Conservation (phyloP, 148 eudicot genomes). For the Chenopodium berlandieri region DNA sequence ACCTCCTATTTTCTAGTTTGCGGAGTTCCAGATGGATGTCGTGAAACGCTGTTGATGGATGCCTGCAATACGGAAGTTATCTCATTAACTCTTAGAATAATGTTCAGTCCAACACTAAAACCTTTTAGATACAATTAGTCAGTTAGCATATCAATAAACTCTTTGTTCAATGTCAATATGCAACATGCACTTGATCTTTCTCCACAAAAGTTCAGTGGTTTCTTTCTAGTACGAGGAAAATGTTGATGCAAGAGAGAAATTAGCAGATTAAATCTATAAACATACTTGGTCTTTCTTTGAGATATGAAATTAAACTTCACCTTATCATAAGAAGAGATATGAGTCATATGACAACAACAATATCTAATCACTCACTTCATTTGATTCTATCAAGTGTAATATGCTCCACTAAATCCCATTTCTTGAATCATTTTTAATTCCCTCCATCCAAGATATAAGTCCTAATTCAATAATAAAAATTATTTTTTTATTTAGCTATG, state of each 20-base stretch:
- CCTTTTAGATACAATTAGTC: background rate
- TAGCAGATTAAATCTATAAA: background rate
- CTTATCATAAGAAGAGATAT: background rate
- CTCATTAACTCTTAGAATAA: background rate
- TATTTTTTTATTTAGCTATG: background rate
- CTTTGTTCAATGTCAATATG: background rate
- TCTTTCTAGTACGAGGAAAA: background rate
- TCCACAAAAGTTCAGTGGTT: background rate
- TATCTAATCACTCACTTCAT: too few species aligned
- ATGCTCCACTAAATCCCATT: too few species aligned
- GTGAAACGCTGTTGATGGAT: slow-evolving; percentile 35
- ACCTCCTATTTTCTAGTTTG: slow-evolving; percentile 50
- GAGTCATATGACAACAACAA: too few species aligned
- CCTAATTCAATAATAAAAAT: background rate
- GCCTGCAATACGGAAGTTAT: slow-evolving; percentile 39
- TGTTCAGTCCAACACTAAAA: too few species aligned
- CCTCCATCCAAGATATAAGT: background rate
- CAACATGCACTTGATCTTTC: background rate
- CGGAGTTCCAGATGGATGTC: slow-evolving; percentile 34
- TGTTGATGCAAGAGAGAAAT: background rate
- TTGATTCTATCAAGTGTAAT: too few species aligned
- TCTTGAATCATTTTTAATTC: background rate
- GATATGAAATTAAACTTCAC: background rate
- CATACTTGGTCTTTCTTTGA: background rate
- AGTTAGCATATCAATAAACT: background rate